phyloP scores from a whole-genome alignment of 495 filamentous ascomycete species.

The Astrothelium subdiscretum region DNA sequence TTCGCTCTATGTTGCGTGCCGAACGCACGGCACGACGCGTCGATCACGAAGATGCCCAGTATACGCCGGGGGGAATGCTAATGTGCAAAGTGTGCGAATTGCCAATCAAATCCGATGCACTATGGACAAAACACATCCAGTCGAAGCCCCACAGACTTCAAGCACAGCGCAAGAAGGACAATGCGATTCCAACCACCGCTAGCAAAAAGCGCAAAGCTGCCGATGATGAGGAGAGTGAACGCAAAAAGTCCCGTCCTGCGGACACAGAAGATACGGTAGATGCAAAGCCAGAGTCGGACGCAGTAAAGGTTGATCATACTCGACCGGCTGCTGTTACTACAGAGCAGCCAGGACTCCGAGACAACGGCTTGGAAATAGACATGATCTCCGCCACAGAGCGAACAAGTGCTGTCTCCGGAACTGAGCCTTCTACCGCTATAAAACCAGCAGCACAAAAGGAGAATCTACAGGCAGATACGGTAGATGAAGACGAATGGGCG shows the following conservation, averaged over 20 bases:
- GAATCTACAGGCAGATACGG: constrained; percentile 13
- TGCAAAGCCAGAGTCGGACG: background rate
- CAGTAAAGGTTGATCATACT: constrained; percentile 12
- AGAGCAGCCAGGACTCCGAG: background rate
- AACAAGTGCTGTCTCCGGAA: background rate
- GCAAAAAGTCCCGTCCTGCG: constrained; percentile 3
- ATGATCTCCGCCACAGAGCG: background rate
- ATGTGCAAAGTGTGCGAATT: constrained; percentile 48
- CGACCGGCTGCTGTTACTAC: background rate
- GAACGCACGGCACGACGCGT: constrained; percentile 69
- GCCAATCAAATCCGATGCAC: constrained; percentile 46
- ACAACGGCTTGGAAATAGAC: background rate
- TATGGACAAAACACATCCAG: constrained; percentile 48
- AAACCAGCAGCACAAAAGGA: constrained; percentile 4
- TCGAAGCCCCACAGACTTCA: constrained; percentile 34
- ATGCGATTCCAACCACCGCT: constrained; percentile 23
- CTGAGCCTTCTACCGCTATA: constrained; percentile 10
- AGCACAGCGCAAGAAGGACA: constrained; percentile 4
- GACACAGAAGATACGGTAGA: constrained; percentile 1
- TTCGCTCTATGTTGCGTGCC: constrained; percentile 68
- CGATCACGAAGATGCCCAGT: constrained; percentile 50
- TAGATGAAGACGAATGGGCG: constrained; percentile 82
- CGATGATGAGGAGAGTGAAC: constrained; percentile 30
- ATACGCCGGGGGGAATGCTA: constrained; percentile 48
- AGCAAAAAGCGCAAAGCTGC: constrained; percentile 50